Evolutionary conservation across 2,329 filamentous ascomycete species (phyloP).

Genomic region (Fusarium buharicum): DNA sequence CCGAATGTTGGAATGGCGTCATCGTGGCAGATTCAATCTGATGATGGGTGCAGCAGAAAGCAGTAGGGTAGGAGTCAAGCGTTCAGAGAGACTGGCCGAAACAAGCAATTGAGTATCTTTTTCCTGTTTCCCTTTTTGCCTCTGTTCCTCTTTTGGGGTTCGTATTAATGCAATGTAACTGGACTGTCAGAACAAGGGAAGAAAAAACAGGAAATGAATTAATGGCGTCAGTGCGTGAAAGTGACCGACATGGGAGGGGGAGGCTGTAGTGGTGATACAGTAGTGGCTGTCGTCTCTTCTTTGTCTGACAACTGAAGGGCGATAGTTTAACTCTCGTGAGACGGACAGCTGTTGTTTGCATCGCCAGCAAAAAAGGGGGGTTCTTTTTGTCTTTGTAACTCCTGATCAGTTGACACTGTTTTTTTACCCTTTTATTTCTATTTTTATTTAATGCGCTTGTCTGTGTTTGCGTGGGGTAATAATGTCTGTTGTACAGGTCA

Average conservation of each 20-base stretch:
- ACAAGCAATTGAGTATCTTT: background rate
- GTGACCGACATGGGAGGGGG: constrained; percentile 11
- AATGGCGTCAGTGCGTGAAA: constrained; percentile 29
- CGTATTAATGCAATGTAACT: constrained; percentile 7
- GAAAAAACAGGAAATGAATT: constrained; percentile 22
- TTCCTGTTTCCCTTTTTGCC: constrained; percentile 5
- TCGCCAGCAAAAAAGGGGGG: background rate
- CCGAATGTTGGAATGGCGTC: constrained; percentile 17
- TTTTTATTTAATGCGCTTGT: constrained; percentile 1
- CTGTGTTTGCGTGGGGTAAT: constrained; percentile 2
- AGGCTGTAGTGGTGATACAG: constrained; percentile 13
- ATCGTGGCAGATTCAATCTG: constrained; percentile 10
- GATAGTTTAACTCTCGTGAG: background rate
- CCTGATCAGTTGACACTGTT: background rate
- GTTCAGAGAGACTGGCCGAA: background rate
- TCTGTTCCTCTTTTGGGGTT: constrained; percentile 1
- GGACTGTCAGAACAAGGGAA: background rate
- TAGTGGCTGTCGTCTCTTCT: background rate
- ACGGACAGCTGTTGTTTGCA: background rate
- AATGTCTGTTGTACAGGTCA: constrained; percentile 9
- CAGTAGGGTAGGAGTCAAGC: background rate
- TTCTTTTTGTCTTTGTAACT: background rate
- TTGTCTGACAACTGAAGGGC: background rate
- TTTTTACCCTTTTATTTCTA: constrained; percentile 18
- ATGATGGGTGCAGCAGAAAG: background rate